A percentile compares a stretch with the other conserved stretches of the same genome.
phyloP scores from a whole-genome alignment of 2,329 filamentous ascomycete genomes.

The Periconia digitata region DNA sequence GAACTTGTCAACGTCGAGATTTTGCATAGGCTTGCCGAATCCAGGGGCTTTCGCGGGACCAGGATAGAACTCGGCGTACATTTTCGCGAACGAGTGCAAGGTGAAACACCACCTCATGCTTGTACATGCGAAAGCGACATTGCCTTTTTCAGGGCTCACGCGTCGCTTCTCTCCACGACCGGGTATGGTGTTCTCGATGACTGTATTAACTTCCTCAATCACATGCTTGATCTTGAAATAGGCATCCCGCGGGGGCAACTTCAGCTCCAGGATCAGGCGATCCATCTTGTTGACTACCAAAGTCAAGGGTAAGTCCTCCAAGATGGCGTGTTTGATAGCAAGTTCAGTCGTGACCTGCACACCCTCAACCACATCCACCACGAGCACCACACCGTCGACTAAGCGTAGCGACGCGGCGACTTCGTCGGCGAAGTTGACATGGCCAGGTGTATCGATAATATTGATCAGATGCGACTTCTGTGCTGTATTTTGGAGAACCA shows the following conservation, averaged over 20 bases:
- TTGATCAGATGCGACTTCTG: slow-evolving; percentile 96
- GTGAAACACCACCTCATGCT: slow-evolving; percentile 98
- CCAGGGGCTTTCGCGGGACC: slow-evolving; percentile 47
- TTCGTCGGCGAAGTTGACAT: slow-evolving; percentile 98
- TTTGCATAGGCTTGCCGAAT: slow-evolving; percentile 37
- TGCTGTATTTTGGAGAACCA: slow-evolving; percentile 83
- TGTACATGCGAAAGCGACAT: slow-evolving; percentile 94
- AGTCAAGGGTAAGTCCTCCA: slow-evolving; percentile 85
- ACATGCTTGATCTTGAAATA: slow-evolving; percentile 99
- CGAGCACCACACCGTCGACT: slow-evolving; percentile 86
- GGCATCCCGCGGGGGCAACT: slow-evolving; percentile 89
- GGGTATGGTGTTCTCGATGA: slow-evolving; percentile 86
- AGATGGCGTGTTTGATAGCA: slow-evolving; percentile 91
- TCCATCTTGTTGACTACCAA: slow-evolving; percentile 98
- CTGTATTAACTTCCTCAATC: slow-evolving; percentile 95
- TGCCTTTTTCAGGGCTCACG: slow-evolving; percentile 93
- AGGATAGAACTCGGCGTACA: slow-evolving; percentile 89
- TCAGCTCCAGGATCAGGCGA: slow-evolving; percentile 87
- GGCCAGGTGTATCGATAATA: slow-evolving; percentile 91
- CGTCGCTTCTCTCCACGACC: slow-evolving; percentile 76
- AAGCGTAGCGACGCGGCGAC: slow-evolving; percentile 85
- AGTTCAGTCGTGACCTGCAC: slow-evolving; percentile 98
- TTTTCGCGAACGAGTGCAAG: slow-evolving; percentile 87
- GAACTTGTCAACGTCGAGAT: slow-evolving; percentile 77
- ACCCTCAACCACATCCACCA: slow-evolving; percentile 97